Conservation (phyloP, 1,284 basidiomycete genomes). For the Kwoniella shivajii region DNA sequence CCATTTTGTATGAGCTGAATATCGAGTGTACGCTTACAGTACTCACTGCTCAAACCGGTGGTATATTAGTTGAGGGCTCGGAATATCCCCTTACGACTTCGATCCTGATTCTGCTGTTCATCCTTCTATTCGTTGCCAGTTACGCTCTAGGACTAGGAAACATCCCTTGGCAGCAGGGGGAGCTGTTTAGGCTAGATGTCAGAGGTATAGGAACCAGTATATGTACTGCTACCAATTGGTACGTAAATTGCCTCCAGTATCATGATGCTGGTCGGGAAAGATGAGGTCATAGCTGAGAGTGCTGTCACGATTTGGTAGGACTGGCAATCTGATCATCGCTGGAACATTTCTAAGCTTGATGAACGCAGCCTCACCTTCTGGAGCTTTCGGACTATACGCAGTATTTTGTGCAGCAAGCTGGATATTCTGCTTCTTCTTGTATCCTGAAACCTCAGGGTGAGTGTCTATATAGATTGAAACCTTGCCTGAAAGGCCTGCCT, state of each 20-base stretch:
- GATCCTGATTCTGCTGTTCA: conserved; percentile 69
- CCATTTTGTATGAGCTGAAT: background rate
- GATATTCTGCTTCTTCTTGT: conserved; percentile 68
- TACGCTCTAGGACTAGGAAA: conserved; percentile 78
- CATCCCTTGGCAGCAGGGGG: conserved; percentile 85
- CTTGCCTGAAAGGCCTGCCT: background rate
- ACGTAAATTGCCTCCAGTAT: conserved; percentile 34
- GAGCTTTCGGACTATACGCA: conserved; percentile 78
- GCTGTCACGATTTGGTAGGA: conserved; percentile 19
- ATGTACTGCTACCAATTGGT: conserved; percentile 79
- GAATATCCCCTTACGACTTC: conserved; percentile 68
- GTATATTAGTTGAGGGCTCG: conserved; percentile 66
- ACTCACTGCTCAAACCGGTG: conserved; percentile 68
- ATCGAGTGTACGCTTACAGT: conserved; percentile 51
- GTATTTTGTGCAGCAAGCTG: conserved; percentile 71
- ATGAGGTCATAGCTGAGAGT: background rate
- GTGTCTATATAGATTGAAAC: conserved; percentile 3
- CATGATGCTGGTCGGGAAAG: background rate
- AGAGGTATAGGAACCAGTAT: conserved; percentile 78
- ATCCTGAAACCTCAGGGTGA: conserved; percentile 68
- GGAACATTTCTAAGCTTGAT: conserved; percentile 76
- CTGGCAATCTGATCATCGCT: conserved; percentile 70
- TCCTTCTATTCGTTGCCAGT: conserved; percentile 79
- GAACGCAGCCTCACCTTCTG: conserved; percentile 71
- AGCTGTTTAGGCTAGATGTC: conserved; percentile 76